Evolutionary conservation across 2,329 filamentous ascomycete species (phyloP).

Genomic region (Periglandula ipomoeae): DNA sequence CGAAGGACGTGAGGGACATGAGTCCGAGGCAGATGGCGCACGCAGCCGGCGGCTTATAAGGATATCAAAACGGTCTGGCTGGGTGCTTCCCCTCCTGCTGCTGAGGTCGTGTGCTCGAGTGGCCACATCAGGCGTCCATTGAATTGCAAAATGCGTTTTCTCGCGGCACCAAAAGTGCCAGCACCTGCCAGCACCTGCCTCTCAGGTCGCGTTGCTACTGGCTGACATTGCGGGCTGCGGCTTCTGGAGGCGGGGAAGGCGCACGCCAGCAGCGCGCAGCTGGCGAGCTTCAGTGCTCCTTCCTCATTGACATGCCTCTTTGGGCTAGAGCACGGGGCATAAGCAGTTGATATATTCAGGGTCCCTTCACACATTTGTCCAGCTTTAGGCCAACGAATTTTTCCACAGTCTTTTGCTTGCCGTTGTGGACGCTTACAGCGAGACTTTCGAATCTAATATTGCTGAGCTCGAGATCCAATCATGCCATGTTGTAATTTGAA

Average conservation of each 20-base stretch:
- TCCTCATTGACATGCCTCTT: background rate
- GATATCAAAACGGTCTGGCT: background rate
- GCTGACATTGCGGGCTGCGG: background rate
- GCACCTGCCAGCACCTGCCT: background rate
- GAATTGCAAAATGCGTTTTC: background rate
- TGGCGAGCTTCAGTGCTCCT: background rate
- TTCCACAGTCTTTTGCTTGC: too few relatives aligned
- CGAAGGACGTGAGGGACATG: constrained; percentile 26
- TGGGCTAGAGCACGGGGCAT: background rate
- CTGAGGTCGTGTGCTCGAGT: background rate
- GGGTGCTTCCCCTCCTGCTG: background rate
- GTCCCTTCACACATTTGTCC: too few relatives aligned
- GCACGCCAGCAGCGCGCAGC: background rate
- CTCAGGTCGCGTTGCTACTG: background rate
- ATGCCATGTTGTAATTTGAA: too few relatives aligned
- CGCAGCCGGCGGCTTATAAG: background rate
- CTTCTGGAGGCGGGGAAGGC: background rate
- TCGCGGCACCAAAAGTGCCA: constrained; percentile 6
- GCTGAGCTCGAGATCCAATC: too few relatives aligned
- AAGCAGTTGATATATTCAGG: too few relatives aligned
- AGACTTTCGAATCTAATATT: background rate
- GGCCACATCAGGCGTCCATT: background rate
- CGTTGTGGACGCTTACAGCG: too few relatives aligned
- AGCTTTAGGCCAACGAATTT: too few relatives aligned
- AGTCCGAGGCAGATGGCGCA: constrained; percentile 10